Conservation (phyloP, 2,329 filamentous ascomycete species). For the Pyrenochaeta sp. region DNA sequence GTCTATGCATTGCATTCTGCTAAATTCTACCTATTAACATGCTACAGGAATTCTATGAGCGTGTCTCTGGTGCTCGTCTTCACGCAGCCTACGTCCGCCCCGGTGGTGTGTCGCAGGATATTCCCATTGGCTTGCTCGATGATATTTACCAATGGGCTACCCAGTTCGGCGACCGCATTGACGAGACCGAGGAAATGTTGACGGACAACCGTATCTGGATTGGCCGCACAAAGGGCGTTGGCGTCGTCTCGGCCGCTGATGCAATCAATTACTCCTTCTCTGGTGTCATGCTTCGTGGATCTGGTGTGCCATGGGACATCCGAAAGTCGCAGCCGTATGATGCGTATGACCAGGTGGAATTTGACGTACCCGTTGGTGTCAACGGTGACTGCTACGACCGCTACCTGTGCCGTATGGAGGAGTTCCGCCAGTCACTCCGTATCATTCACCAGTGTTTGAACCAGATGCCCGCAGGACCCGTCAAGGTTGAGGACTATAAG, state of each 20-base stretch:
- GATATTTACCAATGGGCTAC: constrained; percentile 99
- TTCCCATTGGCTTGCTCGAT: constrained; percentile 91
- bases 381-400: constrained; percentile 99
- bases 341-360: constrained; percentile 96
- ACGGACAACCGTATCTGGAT: constrained; percentile 99
- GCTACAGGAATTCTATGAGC: constrained; percentile 95
- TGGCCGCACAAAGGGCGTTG: constrained; percentile 87
- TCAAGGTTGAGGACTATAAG: constrained; percentile 99
- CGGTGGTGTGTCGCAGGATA: constrained; percentile 94
- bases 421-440: constrained; percentile 96
- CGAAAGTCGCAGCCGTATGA: constrained; percentile 98
- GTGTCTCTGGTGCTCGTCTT: constrained; percentile 95
- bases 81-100: constrained; percentile 97
- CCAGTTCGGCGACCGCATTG: constrained; percentile 97
- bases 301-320: constrained; percentile 94
- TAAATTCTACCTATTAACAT: constrained; percentile 14
- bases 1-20: constrained; percentile 11
- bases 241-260: constrained; percentile 88
- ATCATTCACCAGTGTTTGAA: constrained; percentile 99
- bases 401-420: constrained; percentile 99
- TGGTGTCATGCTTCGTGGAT: constrained; percentile 97
- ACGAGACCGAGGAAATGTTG: constrained; percentile 97
- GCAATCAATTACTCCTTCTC: constrained; percentile 98
- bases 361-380: constrained; percentile 94
- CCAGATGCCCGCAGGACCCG: constrained; percentile 95